Conservation (phyloP, 495 filamentous ascomycete genomes). For the Penicillium salamii region DNA sequence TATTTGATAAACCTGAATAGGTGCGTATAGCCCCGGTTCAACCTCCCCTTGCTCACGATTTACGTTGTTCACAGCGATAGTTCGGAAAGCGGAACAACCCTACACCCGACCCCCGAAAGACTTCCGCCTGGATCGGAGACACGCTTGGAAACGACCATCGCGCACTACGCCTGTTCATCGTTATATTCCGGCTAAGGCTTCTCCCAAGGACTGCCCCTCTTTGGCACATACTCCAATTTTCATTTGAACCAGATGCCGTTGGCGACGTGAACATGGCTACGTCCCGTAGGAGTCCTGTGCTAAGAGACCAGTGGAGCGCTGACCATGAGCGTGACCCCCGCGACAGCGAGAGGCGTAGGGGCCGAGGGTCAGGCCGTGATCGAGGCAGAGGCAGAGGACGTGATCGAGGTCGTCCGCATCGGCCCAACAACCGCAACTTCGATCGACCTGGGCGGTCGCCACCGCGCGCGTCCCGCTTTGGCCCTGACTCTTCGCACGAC, state of each 20-base stretch:
- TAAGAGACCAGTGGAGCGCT: constrained; percentile 58
- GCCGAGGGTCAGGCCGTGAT: constrained; percentile 40
- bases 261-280: constrained; percentile 51
- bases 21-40: constrained; percentile 16
- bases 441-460: constrained; percentile 35
- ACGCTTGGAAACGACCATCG: constrained; percentile 19
- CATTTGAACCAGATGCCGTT: constrained; percentile 41
- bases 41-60: constrained; percentile 21
- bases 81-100: constrained; percentile 39
- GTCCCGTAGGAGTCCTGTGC: constrained; percentile 54
- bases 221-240: constrained; percentile 3
- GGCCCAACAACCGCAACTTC: constrained; percentile 30
- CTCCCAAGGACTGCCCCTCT: neutral
- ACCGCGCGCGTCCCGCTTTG: constrained; percentile 33
- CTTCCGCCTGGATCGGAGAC: constrained; percentile 33
- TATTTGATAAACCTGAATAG: constrained; percentile 7
- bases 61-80: constrained; percentile 3
- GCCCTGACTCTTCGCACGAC: constrained; percentile 29
- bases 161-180: constrained; percentile 11
- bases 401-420: constrained; percentile 31
- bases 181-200: constrained; percentile 1
- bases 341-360: constrained; percentile 36
- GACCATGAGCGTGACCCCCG: constrained; percentile 42
- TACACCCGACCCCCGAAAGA: constrained; percentile 35
- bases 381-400: constrained; percentile 34